Percentiles rank a stretch among this genome's conserved stretches.
These are phyloP conservation scores for Leishmania guyanensis DNA, from an alignment of 208 protist species.

Conservation along the genomic window DNA sequence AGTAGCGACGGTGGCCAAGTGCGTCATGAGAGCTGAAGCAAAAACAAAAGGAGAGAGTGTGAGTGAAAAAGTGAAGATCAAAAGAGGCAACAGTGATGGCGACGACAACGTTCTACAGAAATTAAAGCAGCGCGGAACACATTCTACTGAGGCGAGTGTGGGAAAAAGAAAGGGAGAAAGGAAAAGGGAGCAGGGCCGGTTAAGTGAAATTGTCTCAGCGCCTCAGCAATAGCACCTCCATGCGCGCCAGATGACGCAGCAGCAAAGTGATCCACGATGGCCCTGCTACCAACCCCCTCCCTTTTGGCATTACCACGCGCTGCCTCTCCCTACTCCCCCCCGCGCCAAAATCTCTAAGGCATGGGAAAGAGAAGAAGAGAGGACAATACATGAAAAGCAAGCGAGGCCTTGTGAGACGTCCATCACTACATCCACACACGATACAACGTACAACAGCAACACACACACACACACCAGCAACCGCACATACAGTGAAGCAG, in stretches of 20 bases:
- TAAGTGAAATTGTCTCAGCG: background rate
- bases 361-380: background rate
- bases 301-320: background rate
- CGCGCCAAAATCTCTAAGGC: background rate
- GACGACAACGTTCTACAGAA: background rate
- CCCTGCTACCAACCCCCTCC: background rate
- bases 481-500: background rate
- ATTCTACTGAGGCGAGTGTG: background rate
- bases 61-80: background rate
- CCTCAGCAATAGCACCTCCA: background rate
- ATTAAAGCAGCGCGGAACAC: background rate
- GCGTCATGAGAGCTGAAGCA: background rate
- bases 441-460: background rate
- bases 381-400: background rate
- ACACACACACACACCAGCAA: background rate
- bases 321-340: background rate
- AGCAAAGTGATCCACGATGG: background rate
- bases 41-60: constrained; percentile 2
- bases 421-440: background rate
- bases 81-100: background rate
- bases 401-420: background rate
- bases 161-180: background rate
- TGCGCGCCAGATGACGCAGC: background rate
- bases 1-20: background rate
- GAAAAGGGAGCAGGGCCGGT: background rate